Evolutionary conservation across 2,329 filamentous ascomycete species (phyloP).

Genomic region (Rutstroemia sp.): DNA sequence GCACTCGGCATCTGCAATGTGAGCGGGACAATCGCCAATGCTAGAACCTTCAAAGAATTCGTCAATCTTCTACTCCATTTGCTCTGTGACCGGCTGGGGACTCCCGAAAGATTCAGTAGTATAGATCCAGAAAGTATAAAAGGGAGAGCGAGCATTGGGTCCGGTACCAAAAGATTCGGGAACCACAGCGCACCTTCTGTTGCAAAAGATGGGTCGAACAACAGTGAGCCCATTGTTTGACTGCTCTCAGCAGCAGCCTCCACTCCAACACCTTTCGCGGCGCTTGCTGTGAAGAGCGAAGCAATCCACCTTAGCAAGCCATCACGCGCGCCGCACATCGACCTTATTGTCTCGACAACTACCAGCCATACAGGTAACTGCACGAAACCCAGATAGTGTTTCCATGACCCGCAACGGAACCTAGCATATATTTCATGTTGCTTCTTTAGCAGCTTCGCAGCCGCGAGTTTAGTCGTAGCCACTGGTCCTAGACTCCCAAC

Average conservation of each 20-base stretch:
- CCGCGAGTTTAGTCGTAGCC: slow-evolving; percentile 10
- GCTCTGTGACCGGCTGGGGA: slow-evolving; percentile 9
- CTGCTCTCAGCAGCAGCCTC: neutral
- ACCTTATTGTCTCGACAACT: slow-evolving; percentile 39
- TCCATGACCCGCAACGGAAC: slow-evolving; percentile 31
- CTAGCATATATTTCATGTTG: slow-evolving; percentile 27
- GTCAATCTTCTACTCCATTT: slow-evolving; percentile 23
- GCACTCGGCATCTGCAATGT: slow-evolving; percentile 36
- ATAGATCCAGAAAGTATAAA: slow-evolving; percentile 41
- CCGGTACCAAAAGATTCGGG: slow-evolving; percentile 44
- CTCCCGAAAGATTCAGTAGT: slow-evolving; percentile 37
- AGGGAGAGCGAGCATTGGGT: slow-evolving; percentile 43
- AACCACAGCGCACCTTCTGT: slow-evolving; percentile 56
- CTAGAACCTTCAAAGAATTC: slow-evolving; percentile 31
- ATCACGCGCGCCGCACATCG: slow-evolving; percentile 37
- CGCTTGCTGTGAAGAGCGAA: neutral
- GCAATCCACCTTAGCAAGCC: slow-evolving; percentile 35
- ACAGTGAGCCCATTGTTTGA: neutral
- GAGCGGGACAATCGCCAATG: slow-evolving; percentile 33
- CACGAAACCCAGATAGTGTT: slow-evolving; percentile 29
- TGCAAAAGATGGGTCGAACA: slow-evolving; percentile 33
- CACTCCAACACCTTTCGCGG: neutral
- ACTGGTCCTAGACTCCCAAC: slow-evolving; percentile 21
- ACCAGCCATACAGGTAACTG: slow-evolving; percentile 40
- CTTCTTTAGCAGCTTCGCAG: slow-evolving; percentile 23